A percentile compares a stretch with the other conserved stretches of the same genome.
Evolutionary conservation across 345 rosid species (phyloP).

Genomic region (Erysimum cheiranthoides): DNA sequence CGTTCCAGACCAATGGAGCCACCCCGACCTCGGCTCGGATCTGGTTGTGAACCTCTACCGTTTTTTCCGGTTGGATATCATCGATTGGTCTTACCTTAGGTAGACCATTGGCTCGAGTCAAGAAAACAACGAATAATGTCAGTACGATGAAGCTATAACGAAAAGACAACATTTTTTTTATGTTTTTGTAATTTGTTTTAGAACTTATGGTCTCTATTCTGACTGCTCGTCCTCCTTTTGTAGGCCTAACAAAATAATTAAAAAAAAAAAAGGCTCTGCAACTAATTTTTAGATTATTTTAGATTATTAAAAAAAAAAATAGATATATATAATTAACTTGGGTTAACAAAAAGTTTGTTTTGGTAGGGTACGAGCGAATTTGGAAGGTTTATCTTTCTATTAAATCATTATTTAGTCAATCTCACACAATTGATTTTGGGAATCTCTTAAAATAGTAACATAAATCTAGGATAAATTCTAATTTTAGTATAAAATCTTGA

Average conservation of each 20-base stretch:
- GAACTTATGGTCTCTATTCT: conserved; percentile 18
- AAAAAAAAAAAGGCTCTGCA: not conserved
- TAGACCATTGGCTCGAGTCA: conserved; percentile 29
- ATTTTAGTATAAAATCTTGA: not conserved
- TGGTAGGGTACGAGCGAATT: not conserved
- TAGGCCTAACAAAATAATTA: conserved; percentile 12
- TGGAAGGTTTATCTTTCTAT: conserved; percentile 9
- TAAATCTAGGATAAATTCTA: not conserved
- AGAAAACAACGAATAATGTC: not conserved
- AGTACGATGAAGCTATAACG: conserved; percentile 16
- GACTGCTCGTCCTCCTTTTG: conserved; percentile 20
- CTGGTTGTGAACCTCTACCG: conserved; percentile 52
- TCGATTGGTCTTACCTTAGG: conserved; percentile 32
- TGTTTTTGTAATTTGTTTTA: not conserved
- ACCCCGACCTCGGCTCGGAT: conserved; percentile 56
- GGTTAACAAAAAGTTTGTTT: not conserved
- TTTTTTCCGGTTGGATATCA: conserved; percentile 48
- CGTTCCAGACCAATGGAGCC: conserved; percentile 55
- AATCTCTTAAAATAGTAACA: not conserved
- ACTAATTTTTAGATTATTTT: too few species aligned
- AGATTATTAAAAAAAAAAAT: not conserved
- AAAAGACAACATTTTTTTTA: conserved; percentile 14
- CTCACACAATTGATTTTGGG: not conserved
- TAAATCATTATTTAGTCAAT: conserved; percentile 1
- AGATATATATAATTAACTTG: not conserved